These are phyloP conservation scores for Termitomyces sp. DNA, from an alignment of 768 basidiomycete species.

Conservation along the genomic window DNA sequence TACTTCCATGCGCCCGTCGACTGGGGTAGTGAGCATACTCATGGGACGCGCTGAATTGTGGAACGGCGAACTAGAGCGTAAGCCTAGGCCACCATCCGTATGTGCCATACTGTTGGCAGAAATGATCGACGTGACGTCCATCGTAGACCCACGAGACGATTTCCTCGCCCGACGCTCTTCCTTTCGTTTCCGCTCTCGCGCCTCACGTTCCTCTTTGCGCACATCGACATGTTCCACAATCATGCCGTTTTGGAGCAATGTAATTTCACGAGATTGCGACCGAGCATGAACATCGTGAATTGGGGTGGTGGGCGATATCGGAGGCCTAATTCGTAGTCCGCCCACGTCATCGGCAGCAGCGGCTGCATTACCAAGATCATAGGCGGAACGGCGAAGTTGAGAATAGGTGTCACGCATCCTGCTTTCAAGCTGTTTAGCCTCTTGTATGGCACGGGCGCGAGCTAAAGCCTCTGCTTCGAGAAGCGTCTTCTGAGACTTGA, in stretches of 20 bases:
- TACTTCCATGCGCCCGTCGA: constrained; percentile 49
- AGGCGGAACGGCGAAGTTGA: constrained; percentile 72
- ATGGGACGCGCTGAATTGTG: constrained; percentile 50
- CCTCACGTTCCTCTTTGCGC: constrained; percentile 71
- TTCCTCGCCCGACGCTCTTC: constrained; percentile 74
- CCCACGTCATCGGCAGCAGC: constrained; percentile 49
- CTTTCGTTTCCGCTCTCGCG: constrained; percentile 59
- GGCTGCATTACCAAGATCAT: constrained; percentile 50
- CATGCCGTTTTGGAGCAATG: constrained; percentile 82
- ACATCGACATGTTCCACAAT: constrained; percentile 87
- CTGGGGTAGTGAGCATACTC: constrained; percentile 54
- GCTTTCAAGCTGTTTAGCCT: constrained; percentile 69
- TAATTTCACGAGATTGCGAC: constrained; percentile 63
- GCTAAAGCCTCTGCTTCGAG: constrained; percentile 81
- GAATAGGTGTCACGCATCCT: constrained; percentile 77
- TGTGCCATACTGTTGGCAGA: constrained; percentile 52
- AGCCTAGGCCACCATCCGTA: constrained; percentile 52
- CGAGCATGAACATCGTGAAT: constrained; percentile 36
- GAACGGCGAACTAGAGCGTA: constrained; percentile 56
- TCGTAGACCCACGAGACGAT: constrained; percentile 61
- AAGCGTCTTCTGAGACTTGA: constrained; percentile 73
- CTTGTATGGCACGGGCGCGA: constrained; percentile 70
- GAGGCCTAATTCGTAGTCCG: constrained; percentile 68
- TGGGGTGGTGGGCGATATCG: constrained; percentile 36
- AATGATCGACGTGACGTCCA: constrained; percentile 70